Conservation (phyloP, 805 yeast genomes). For the Cyberlindnera maritima region DNA sequence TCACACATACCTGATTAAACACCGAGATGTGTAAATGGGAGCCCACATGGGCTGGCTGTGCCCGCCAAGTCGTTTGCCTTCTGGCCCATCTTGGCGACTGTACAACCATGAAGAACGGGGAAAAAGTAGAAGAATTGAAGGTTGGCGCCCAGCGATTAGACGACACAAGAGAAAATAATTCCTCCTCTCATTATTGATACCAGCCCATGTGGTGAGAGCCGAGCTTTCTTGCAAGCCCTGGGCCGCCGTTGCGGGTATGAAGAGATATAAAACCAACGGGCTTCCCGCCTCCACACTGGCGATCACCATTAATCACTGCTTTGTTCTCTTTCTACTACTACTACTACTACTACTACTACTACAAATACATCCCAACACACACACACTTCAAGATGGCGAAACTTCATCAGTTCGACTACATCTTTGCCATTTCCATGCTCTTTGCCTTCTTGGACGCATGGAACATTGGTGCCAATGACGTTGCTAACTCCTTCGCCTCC, state of each 20-base stretch:
- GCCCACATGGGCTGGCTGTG: slow-evolving; percentile 8
- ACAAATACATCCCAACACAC: neutral
- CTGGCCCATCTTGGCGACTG: no score
- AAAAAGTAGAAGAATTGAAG: no score
- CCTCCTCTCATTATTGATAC: no score
- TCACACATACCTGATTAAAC: no score
- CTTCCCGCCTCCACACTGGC: neutral
- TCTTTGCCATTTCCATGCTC: slow-evolving; percentile 65
- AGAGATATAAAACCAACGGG: no score
- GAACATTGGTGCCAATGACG: slow-evolving; percentile 82
- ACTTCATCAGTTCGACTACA: slow-evolving; percentile 52
- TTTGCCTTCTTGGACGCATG: slow-evolving; percentile 78
- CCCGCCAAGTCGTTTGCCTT: neutral
- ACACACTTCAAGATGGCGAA: slow-evolving; percentile 4
- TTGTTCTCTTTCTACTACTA: no score
- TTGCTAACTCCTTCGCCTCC: slow-evolving; percentile 77
- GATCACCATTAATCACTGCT: neutral
- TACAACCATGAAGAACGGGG: no score
- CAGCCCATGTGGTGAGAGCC: neutral
- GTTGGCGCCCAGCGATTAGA: no score
- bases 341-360: no score
- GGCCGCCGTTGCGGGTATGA: no score
- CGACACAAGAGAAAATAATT: no score
- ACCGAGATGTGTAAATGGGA: neutral
- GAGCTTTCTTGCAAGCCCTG: no score